Evolutionary conservation across 2,329 filamentous ascomycete species (phyloP).

Genomic region (Cyphellophora attinorum): DNA sequence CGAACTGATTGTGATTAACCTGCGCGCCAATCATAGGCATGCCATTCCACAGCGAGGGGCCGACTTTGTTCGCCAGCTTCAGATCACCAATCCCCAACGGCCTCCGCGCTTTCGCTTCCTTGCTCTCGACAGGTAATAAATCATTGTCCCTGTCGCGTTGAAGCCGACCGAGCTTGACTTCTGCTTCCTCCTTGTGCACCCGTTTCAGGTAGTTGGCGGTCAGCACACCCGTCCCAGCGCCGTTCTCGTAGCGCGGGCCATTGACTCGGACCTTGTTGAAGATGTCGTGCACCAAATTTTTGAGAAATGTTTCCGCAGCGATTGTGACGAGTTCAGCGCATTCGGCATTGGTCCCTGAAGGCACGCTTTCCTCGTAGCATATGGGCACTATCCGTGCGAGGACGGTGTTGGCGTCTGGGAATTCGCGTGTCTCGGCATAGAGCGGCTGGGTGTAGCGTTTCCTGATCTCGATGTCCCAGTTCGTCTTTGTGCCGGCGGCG

Average conservation of each 20-base stretch:
- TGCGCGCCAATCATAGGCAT: constrained; percentile 67
- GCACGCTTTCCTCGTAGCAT: constrained; percentile 55
- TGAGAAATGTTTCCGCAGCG: constrained; percentile 54
- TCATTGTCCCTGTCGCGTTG: constrained; percentile 62
- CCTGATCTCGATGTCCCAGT: constrained; percentile 57
- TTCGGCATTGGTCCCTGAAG: constrained; percentile 40
- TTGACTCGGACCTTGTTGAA: constrained; percentile 47
- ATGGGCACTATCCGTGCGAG: constrained; percentile 53
- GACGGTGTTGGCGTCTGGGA: constrained; percentile 49
- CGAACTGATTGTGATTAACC: constrained; percentile 61
- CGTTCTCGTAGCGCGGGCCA: constrained; percentile 47
- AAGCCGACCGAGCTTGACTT: constrained; percentile 62
- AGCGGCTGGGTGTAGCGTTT: constrained; percentile 55
- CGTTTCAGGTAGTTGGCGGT: constrained; percentile 69
- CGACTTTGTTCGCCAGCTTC: constrained; percentile 63
- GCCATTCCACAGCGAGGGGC: constrained; percentile 64
- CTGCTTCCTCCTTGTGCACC: constrained; percentile 65
- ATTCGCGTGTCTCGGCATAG: constrained; percentile 52
- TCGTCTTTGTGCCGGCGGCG: constrained; percentile 64
- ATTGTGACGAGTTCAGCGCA: constrained; percentile 53
- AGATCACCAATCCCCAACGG: constrained; percentile 71
- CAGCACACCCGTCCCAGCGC: constrained; percentile 62
- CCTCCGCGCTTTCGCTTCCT: constrained; percentile 60
- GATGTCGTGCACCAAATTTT: constrained; percentile 47
- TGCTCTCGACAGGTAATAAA: constrained; percentile 70